Base-by-base conservation (phyloP, 257 asterid species). In the Solanum pennellii region DNA sequence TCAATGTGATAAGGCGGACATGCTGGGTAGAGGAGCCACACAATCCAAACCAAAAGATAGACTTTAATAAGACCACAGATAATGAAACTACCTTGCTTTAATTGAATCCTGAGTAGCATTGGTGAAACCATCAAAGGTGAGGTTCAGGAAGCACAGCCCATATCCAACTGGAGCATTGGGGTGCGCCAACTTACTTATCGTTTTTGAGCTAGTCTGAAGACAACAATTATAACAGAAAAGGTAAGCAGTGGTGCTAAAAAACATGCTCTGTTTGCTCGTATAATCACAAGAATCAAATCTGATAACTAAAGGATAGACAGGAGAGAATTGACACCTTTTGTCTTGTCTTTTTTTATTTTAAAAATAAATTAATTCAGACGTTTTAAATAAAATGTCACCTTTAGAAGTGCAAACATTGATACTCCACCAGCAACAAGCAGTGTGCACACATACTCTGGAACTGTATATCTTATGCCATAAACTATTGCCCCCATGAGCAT, bases 341-440 rank as follows among this genome's bases (percentile, higher is more conserved):
- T 79, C 84, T 23, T 3, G 1, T 76, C 4, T 42, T 27, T 44
- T 14, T 8, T 49, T 15, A 49, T 49, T 15, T 15, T 2, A 2
- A 49, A 49, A 49, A 15, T 49, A 49, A 49, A 49, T 16, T 49
- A 49, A 44, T 79, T 44, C 41, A 45, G 27, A 4, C 0, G 15
- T 44, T 7, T 25, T 14, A 45, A 47, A 11, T 41, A 59, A 60
- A 86, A 20, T 41, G 71, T 92, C 82, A 94, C 99, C 97, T 96
- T 97, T 83, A 92, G 85, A 90, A 97, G 99, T 56, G 99, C 99
- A 91, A 97, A 97, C 39, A 87, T 42, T 79, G 99, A 97, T 86
- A 97, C 99, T 86, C 99, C 99, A 82, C 99, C 99, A 88, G 99
- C 99, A 86, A 97, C 99, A 83, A 97, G 98, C 88, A 97, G 86